Percentiles rank a stretch among this genome's conserved stretches.
These are phyloP conservation scores for Aspergillus japonicus DNA, from an alignment of 2,329 filamentous ascomycete species.

Conservation along the genomic window DNA sequence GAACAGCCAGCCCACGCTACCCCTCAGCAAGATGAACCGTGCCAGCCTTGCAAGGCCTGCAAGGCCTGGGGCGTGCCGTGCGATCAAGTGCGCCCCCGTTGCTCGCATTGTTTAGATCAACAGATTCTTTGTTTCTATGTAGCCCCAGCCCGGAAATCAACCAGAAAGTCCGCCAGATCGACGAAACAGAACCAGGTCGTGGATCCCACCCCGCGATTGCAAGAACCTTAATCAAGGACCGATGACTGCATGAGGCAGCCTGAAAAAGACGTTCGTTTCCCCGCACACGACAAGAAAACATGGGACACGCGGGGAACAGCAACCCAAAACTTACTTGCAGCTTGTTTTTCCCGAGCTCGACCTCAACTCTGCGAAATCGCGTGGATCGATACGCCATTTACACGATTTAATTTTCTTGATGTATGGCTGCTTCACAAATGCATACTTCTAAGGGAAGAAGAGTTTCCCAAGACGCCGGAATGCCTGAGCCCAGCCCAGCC, in stretches of 20 bases:
- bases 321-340: too few relatives aligned
- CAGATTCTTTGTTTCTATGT: slow-evolving; percentile 37
- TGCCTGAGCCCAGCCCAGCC: too few relatives aligned
- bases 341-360: too few relatives aligned
- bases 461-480: too few relatives aligned
- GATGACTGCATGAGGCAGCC: background rate
- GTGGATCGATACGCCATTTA: too few relatives aligned
- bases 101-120: slow-evolving; percentile 32
- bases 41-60: slow-evolving; percentile 30
- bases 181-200: background rate
- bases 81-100: slow-evolving; percentile 31
- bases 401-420: too few relatives aligned
- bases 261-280: background rate
- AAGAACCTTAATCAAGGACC: background rate
- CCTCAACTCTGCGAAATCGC: too few relatives aligned
- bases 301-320: background rate
- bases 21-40: slow-evolving; percentile 8
- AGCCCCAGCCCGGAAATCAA: slow-evolving; percentile 22
- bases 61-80: slow-evolving; percentile 28
- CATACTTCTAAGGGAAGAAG: too few relatives aligned
- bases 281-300: background rate
- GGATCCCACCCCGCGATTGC: background rate
- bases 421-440: too few relatives aligned
- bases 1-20: background rate
- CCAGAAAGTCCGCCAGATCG: slow-evolving; percentile 17